A percentile compares a stretch with the other conserved stretches of the same genome.
Conservation (phyloP, 768 basidiomycete species). For the Termitomyces sp. region DNA sequence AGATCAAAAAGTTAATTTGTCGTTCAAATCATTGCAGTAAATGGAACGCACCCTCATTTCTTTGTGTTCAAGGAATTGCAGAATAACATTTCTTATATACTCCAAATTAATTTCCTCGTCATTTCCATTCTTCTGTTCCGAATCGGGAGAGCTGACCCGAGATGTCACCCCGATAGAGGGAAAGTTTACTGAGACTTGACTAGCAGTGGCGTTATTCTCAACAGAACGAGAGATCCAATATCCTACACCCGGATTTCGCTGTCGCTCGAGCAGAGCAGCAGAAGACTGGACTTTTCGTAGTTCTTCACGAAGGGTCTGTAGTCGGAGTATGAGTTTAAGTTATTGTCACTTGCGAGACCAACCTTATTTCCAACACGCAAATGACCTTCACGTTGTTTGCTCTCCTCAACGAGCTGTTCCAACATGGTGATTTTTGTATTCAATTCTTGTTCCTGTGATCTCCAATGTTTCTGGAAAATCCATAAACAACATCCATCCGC, state of each 20-base stretch:
- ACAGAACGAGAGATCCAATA: conserved; percentile 69
- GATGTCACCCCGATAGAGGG: conserved; percentile 16
- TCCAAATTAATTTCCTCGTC: conserved; percentile 96
- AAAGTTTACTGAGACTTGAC: conserved; percentile 30
- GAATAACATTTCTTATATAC: conserved; percentile 91
- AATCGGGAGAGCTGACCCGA: conserved; percentile 29
- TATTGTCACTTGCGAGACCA: conserved; percentile 7
- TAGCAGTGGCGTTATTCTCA: conserved; percentile 35
- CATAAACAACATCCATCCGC: not conserved
- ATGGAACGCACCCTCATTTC: conserved; percentile 83
- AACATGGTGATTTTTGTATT: conserved; percentile 42
- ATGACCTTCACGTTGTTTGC: conserved; percentile 62
- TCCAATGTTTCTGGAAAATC: conserved; percentile 23
- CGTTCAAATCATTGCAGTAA: not conserved
- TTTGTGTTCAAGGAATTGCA: conserved; percentile 97
- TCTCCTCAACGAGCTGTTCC: conserved; percentile 71
- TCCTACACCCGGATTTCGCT: conserved; percentile 90
- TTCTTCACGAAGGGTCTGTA: conserved; percentile 85
- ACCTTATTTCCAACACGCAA: conserved; percentile 78
- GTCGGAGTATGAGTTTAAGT: not conserved
- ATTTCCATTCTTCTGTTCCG: conserved; percentile 31
- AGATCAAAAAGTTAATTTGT: not conserved
- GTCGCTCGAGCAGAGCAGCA: conserved; percentile 81
- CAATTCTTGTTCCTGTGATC: conserved; percentile 39
- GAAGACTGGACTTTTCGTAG: conserved; percentile 94